Percentiles rank a stretch among this genome's conserved stretches.
Conservation (phyloP, 1,284 basidiomycete genomes). For the Papiliotrema flavescens region DNA sequence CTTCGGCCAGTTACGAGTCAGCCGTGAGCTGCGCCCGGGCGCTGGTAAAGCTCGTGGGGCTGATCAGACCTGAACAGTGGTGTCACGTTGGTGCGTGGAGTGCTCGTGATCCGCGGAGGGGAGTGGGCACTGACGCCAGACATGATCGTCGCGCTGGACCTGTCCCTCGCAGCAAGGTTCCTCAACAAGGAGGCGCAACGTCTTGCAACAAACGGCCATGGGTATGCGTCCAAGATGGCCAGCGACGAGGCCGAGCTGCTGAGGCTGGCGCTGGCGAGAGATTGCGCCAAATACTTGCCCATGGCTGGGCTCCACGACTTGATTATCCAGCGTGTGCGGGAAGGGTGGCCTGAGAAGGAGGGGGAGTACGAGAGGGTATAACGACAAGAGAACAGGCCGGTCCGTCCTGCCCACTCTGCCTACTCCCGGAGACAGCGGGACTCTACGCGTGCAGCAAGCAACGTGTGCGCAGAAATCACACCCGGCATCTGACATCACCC, state of each 20-base stretch:
- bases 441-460: too few species aligned
- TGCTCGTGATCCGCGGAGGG: not conserved
- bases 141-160: slow-evolving; percentile 25
- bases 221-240: slow-evolving; percentile 15
- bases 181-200: slow-evolving; percentile 30
- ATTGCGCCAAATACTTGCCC: slow-evolving; percentile 23
- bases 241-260: slow-evolving; percentile 27
- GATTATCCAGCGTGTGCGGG: slow-evolving; percentile 28
- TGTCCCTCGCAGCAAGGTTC: slow-evolving; percentile 30
- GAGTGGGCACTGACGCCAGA: slow-evolving; percentile 11
- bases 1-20: slow-evolving; percentile 17
- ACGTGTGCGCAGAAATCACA: too few species aligned
- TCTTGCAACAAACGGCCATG: slow-evolving; percentile 10
- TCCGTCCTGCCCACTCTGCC: too few species aligned
- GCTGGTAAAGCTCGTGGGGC: slow-evolving; percentile 21
- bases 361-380: slow-evolving; percentile 36
- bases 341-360: slow-evolving; percentile 34
- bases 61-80: slow-evolving; percentile 22
- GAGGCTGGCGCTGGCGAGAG: slow-evolving; percentile 17
- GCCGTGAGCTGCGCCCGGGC: slow-evolving; percentile 31
- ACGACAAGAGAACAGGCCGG: too few species aligned
- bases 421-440: too few species aligned
- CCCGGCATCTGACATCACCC: too few species aligned
- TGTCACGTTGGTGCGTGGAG: slow-evolving; percentile 30
- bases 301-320: slow-evolving; percentile 28